These are phyloP conservation scores for Linanthus parryae DNA, from an alignment of 148 eudicot genomes.

Conservation along the genomic window DNA sequence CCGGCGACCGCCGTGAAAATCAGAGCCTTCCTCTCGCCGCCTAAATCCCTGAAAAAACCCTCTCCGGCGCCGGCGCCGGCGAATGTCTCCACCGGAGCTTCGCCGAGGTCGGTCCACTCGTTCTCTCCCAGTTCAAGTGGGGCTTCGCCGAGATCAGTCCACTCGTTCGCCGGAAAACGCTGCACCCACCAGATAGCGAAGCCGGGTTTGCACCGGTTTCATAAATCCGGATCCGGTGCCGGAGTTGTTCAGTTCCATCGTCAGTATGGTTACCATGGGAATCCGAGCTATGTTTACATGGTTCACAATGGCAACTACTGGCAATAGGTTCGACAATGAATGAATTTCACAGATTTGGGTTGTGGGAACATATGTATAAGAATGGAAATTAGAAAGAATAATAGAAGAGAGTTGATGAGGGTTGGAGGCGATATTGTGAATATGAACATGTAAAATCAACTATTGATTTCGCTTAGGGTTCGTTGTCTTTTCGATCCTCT, in stretches of 20 bases:
- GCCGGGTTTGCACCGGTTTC: slow-evolving; percentile 14
- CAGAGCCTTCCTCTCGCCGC: slow-evolving; percentile 43
- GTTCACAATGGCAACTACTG: slow-evolving; percentile 46
- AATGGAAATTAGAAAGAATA: no score
- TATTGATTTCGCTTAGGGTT: no score
- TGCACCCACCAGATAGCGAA: slow-evolving; percentile 14
- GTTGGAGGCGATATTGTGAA: no score
- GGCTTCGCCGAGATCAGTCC: slow-evolving; percentile 7
- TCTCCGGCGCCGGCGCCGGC: slow-evolving; percentile 28
- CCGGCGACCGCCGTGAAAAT: slow-evolving; percentile 32
- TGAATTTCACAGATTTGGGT: no score
- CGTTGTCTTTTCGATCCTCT: no score
- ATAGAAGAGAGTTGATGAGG: no score
- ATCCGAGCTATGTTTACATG: slow-evolving; percentile 28
- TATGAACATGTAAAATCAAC: no score
- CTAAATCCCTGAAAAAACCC: slow-evolving; percentile 9
- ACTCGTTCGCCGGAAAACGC: not conserved
- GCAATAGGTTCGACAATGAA: slow-evolving; percentile 30
- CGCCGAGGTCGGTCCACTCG: slow-evolving; percentile 27
- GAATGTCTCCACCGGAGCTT: slow-evolving; percentile 23
- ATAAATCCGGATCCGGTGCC: slow-evolving; percentile 19
- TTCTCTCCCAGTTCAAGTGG: no score
- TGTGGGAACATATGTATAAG: no score
- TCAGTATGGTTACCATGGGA: slow-evolving; percentile 21
- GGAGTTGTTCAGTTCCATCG: slow-evolving; percentile 18